phyloP scores from a whole-genome alignment of 345 rosid genomes.

The Eucalyptus grandis region DNA sequence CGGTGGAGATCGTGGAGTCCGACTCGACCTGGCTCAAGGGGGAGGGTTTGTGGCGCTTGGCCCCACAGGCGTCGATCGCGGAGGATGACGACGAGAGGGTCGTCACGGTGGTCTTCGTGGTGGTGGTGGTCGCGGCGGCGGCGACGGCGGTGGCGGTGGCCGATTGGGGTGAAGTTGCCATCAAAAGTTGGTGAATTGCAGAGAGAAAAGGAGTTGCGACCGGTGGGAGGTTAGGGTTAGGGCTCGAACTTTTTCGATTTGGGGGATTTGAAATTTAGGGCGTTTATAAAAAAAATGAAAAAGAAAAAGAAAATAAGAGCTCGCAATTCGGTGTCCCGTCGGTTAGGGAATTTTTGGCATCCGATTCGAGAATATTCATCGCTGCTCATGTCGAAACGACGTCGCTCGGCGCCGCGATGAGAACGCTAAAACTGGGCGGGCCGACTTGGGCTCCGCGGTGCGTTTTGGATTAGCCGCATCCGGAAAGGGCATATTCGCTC shows the following conservation, averaged over 20 bases:
- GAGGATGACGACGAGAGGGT: not conserved
- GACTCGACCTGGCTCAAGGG: not conserved
- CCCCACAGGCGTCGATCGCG: not conserved
- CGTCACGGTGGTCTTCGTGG: conserved; percentile 1
- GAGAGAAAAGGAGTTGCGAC: not conserved
- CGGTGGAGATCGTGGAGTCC: not conserved
- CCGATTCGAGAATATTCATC: not conserved
- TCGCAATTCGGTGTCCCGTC: not conserved
- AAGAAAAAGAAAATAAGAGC: not conserved
- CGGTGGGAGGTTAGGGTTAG: not conserved
- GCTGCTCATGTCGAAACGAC: not conserved
- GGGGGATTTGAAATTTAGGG: not conserved
- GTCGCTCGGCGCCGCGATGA: not conserved
- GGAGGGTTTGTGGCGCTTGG: not conserved
- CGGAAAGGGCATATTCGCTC: not conserved
- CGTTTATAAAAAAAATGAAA: not conserved
- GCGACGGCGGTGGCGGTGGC: not conserved
- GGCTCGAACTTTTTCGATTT: not conserved
- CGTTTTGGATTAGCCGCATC: not conserved
- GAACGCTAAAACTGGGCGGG: not conserved
- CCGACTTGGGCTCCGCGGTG: not conserved
- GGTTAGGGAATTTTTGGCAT: not conserved
- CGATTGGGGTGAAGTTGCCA: conserved; percentile 2
- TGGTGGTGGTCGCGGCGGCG: not conserved
- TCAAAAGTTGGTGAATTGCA: not conserved